A percentile compares a stretch with the other conserved stretches of the same genome.
phyloP scores from a whole-genome alignment of 2,329 filamentous ascomycete genomes.

The Fusarium clavum region DNA sequence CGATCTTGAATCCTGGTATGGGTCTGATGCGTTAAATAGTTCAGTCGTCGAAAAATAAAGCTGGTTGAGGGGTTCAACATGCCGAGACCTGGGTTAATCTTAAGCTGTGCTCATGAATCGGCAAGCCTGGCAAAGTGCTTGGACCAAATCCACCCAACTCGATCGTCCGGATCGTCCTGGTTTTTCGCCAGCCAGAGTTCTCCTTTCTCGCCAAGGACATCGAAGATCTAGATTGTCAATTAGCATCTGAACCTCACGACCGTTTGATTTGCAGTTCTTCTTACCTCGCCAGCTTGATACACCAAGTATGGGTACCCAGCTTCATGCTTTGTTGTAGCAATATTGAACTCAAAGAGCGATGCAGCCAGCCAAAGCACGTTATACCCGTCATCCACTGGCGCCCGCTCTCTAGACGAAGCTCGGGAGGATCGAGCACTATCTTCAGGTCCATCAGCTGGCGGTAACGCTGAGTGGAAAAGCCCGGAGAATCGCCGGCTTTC shows the following conservation, averaged over 20 bases:
- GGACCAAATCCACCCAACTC: constrained; percentile 98
- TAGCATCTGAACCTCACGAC: not conserved
- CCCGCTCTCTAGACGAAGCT: constrained; percentile 70
- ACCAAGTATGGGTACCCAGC: constrained; percentile 96
- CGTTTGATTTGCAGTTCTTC: constrained; percentile 42
- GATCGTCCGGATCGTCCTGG: constrained; percentile 84
- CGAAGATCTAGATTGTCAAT: constrained; percentile 71
- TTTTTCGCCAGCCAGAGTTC: constrained; percentile 98
- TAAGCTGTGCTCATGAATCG: constrained; percentile 55
- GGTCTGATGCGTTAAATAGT: constrained; percentile 43
- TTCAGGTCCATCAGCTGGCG: constrained; percentile 75
- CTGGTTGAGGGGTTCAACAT: constrained; percentile 24
- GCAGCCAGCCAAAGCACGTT: constrained; percentile 91
- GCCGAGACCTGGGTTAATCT: constrained; percentile 23
- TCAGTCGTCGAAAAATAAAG: constrained; percentile 26
- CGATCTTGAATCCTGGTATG: constrained; percentile 41
- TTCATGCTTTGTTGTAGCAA: constrained; percentile 89
- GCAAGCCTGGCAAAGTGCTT: constrained; percentile 88
- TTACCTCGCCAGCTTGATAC: constrained; percentile 90
- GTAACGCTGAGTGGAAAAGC: constrained; percentile 88
- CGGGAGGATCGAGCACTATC: constrained; percentile 66
- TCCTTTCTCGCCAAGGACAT: constrained; percentile 95
- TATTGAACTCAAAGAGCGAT: constrained; percentile 96
- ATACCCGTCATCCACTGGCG: constrained; percentile 65
- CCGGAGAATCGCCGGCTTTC: constrained; percentile 73